These are phyloP conservation scores for Hydnomerulius pinastri DNA, from an alignment of 768 basidiomycete genomes.

Conservation along the genomic window DNA sequence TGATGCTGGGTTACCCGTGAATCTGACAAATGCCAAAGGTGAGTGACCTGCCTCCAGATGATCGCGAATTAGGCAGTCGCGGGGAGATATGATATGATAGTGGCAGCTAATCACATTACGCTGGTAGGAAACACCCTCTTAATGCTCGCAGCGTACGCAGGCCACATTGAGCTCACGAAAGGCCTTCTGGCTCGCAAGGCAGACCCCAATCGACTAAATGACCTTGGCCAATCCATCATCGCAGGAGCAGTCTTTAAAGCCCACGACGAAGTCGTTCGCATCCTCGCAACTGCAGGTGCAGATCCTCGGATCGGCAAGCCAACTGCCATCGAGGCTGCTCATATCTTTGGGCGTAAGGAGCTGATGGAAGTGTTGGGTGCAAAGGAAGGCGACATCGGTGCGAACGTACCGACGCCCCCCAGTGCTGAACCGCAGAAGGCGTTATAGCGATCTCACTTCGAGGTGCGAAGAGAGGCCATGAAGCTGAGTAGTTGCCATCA, in stretches of 20 bases:
- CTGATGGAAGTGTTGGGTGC: constrained; percentile 59
- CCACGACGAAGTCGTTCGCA: constrained; percentile 61
- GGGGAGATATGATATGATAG: neutral
- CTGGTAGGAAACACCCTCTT: constrained; percentile 70
- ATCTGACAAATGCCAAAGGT: constrained; percentile 77
- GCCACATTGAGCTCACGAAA: constrained; percentile 55
- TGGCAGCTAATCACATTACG: neutral
- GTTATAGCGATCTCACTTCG: neutral
- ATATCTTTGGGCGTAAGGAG: constrained; percentile 64
- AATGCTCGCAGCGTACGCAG: constrained; percentile 77
- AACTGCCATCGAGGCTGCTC: constrained; percentile 66
- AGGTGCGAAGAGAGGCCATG: too few species aligned
- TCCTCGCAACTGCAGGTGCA: constrained; percentile 52
- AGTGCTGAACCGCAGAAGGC: constrained; percentile 8
- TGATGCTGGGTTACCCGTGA: constrained; percentile 67
- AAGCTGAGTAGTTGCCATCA: neutral
- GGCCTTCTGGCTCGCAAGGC: constrained; percentile 57
- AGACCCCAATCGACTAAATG: constrained; percentile 71
- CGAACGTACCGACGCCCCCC: constrained; percentile 31
- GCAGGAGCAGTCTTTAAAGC: constrained; percentile 81
- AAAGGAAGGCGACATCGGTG: constrained; percentile 50
- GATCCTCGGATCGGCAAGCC: constrained; percentile 68
- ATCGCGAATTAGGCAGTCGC: too few species aligned
- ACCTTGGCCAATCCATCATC: constrained; percentile 69
- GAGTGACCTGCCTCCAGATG: constrained; percentile 4